Evolutionary conservation across 2,329 filamentous ascomycete species (phyloP).

Genomic region (Spiromastix sp.): DNA sequence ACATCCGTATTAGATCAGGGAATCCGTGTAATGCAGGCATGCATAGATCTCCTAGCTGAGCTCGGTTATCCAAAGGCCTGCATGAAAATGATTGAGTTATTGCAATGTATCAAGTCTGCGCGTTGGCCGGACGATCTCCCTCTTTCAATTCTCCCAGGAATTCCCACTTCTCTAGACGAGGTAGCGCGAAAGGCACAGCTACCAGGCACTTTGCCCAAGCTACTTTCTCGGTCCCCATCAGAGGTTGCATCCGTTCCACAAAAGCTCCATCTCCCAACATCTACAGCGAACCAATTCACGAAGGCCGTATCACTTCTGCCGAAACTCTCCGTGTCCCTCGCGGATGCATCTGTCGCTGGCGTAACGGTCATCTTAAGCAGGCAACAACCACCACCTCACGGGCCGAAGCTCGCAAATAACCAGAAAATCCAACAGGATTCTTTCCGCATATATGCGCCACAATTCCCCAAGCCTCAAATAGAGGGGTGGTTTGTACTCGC

Average conservation of each 20-base stretch:
- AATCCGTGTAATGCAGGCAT: conserved; percentile 92
- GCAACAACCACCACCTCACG: conserved; percentile 5
- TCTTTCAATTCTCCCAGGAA: conserved; percentile 66
- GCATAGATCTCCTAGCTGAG: conserved; percentile 87
- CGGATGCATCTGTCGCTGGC: conserved; percentile 50
- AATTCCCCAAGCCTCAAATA: conserved; percentile 86
- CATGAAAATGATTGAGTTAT: conserved; percentile 68
- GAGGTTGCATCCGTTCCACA: conserved; percentile 18
- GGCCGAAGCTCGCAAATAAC: conserved; percentile 42
- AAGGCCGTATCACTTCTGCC: conserved; percentile 60
- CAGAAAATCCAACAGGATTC: conserved; percentile 24
- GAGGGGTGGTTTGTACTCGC: conserved; percentile 88
- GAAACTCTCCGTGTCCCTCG: conserved; percentile 52
- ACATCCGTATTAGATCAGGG: conserved; percentile 82
- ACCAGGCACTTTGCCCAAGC: conserved; percentile 21
- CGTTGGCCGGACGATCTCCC: conserved; percentile 80
- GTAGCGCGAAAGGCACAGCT: conserved; percentile 13
- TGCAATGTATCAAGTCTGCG: conserved; percentile 87
- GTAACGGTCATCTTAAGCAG: conserved; percentile 34
- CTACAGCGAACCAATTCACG: conserved; percentile 27
- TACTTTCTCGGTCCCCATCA: conserved; percentile 20
- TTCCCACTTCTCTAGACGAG: conserved; percentile 27
- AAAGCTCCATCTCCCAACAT: conserved; percentile 19
- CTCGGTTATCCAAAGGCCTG: conserved; percentile 71
- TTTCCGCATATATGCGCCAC: conserved; percentile 68